phyloP scores from a whole-genome alignment of 768 basidiomycete species.

The Imleria badia region DNA sequence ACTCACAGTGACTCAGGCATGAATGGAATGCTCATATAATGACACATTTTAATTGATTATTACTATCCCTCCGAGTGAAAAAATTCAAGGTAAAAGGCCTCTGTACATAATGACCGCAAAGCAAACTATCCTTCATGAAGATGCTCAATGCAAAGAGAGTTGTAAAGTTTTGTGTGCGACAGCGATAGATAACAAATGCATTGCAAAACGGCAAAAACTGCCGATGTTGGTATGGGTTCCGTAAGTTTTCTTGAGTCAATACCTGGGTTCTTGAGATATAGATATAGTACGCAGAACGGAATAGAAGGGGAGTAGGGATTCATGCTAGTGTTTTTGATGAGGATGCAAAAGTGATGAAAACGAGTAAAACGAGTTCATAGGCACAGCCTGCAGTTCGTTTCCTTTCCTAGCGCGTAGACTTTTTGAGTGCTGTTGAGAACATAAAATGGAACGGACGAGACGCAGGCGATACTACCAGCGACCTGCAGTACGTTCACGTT shows the following conservation, averaged over 20 bases:
- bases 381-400: conserved; percentile 24
- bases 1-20: no score
- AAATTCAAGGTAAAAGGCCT: conserved; percentile 4
- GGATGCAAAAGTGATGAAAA: conserved; percentile 19
- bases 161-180: conserved; percentile 25
- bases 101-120: conserved; percentile 22
- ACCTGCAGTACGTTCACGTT: conserved; percentile 36
- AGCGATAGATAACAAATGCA: conserved; percentile 36
- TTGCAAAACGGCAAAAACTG: conserved; percentile 26
- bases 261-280: conserved; percentile 35
- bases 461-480: conserved; percentile 22
- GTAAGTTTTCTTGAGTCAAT: conserved; percentile 31
- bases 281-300: conserved; percentile 36
- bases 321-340: conserved; percentile 29
- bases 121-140: conserved; percentile 22
- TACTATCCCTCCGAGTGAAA: conserved; percentile 15
- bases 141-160: conserved; percentile 29
- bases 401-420: conserved; percentile 7
- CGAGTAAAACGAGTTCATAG: conserved; percentile 19
- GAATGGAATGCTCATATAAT: neutral
- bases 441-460: neutral
- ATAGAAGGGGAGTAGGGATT: conserved; percentile 27
- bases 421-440: conserved; percentile 15
- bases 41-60: conserved; percentile 16
- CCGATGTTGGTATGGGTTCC: conserved; percentile 35